A percentile compares a stretch with the other conserved stretches of the same genome.
Evolutionary conservation across 1,284 basidiomycete species (phyloP).

Genomic region (Ceratobasidium sp.): DNA sequence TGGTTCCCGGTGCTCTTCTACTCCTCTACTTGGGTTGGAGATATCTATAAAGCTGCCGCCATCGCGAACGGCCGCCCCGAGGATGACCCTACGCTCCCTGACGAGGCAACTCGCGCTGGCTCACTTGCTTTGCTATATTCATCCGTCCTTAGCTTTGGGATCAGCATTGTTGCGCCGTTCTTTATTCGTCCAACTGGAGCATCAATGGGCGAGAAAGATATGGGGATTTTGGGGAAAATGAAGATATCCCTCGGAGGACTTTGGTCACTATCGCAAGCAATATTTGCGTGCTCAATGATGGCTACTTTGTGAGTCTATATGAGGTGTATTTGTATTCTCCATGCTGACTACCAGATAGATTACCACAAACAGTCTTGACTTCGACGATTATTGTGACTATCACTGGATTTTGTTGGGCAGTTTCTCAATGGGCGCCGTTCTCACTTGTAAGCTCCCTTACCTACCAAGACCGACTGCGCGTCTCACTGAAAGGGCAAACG

Average conservation of each 20-base stretch:
- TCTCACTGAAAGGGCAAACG: background rate
- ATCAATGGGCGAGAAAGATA: conserved; percentile 16
- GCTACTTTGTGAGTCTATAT: conserved; percentile 53
- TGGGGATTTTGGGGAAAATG: conserved; percentile 43
- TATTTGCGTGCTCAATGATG: conserved; percentile 56
- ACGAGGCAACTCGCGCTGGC: conserved; percentile 61
- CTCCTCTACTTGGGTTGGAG: conserved; percentile 85
- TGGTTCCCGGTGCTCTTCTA: conserved; percentile 95
- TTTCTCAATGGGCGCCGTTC: conserved; percentile 60
- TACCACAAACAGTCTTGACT: conserved; percentile 54
- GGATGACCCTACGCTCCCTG: conserved; percentile 53
- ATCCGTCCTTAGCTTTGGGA: conserved; percentile 58
- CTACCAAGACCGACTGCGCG: background rate
- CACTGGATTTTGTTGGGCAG: conserved; percentile 61
- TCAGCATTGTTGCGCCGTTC: conserved; percentile 60
- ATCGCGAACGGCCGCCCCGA: conserved; percentile 51
- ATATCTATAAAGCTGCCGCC: conserved; percentile 71
- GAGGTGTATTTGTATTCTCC: background rate
- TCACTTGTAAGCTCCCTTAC: conserved; percentile 53
- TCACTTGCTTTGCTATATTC: conserved; percentile 62
- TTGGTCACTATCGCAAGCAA: conserved; percentile 46
- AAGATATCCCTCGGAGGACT: conserved; percentile 42
- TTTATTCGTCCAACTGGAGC: conserved; percentile 51
- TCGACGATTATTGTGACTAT: conserved; percentile 59
- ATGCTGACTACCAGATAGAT: conserved; percentile 45